Conservation (phyloP, 1,284 basidiomycete genomes). For the Tremellales sp. region DNA sequence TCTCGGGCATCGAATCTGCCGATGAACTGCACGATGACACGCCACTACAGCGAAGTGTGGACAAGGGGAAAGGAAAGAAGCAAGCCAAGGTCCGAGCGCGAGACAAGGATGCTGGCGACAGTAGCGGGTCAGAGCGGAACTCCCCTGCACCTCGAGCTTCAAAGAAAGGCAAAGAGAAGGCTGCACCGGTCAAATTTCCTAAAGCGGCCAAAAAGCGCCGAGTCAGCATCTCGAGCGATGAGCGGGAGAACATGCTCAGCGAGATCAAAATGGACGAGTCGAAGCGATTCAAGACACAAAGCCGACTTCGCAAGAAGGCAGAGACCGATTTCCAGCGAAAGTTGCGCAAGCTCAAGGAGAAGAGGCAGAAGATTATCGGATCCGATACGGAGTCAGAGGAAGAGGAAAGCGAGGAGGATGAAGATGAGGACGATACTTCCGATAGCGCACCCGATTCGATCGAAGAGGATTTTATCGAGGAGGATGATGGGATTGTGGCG, state of each 20-base stretch:
- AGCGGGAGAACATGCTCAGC: slow-evolving; percentile 56
- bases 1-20: too few relatives aligned
- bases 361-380: slow-evolving; percentile 9
- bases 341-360: slow-evolving; percentile 29
- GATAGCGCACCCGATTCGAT: slow-evolving; percentile 8
- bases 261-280: slow-evolving; percentile 55
- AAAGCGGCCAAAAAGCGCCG: too few relatives aligned
- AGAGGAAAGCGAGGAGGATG: slow-evolving; percentile 43
- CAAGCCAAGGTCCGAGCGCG: too few relatives aligned
- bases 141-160: too few relatives aligned
- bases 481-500: slow-evolving; percentile 57
- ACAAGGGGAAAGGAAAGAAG: too few relatives aligned
- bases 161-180: too few relatives aligned
- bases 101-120: too few relatives aligned
- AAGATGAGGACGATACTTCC: slow-evolving; percentile 30
- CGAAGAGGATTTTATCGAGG: slow-evolving; percentile 62
- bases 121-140: too few relatives aligned
- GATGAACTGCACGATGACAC: too few relatives aligned
- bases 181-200: too few relatives aligned
- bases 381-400: slow-evolving; percentile 20
- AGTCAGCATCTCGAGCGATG: too few relatives aligned
- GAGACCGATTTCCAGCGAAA: slow-evolving; percentile 33
- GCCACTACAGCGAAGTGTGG: too few relatives aligned
- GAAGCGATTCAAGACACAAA: slow-evolving; percentile 52
- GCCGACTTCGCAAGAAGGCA: slow-evolving; percentile 25